Conservation (phyloP, 768 basidiomycete genomes). For the Panaeolus cyanescens region DNA sequence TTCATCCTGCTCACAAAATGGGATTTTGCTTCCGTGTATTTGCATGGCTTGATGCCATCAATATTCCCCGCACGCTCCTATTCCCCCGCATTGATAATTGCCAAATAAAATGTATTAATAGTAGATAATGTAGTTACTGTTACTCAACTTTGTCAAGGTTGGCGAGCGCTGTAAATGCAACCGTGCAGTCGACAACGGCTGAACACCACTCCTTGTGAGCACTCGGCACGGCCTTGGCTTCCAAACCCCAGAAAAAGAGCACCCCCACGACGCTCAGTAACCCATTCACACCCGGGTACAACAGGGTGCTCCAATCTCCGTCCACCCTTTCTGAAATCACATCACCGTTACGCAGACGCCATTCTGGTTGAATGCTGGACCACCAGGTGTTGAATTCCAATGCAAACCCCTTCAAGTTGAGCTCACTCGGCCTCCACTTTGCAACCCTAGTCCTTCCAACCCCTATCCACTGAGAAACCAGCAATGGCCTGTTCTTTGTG, state of each 20-base stretch:
- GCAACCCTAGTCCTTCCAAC: background rate
- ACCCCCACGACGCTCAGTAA: background rate
- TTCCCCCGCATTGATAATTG: too few relatives aligned
- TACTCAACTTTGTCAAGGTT: too few relatives aligned
- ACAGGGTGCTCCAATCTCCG: background rate
- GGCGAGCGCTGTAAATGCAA: background rate
- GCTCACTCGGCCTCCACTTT: background rate
- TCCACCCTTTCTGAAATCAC: background rate
- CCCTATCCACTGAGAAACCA: background rate
- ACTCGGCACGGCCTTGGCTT: background rate
- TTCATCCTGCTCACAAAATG: too few relatives aligned
- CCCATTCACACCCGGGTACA: background rate
- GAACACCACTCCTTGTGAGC: background rate
- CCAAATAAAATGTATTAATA: too few relatives aligned
- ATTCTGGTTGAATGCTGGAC: conserved; percentile 4
- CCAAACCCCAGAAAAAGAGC: conserved; percentile 4
- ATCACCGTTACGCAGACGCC: background rate
- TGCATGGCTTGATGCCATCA: too few relatives aligned
- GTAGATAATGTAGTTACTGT: too few relatives aligned
- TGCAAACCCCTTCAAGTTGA: background rate
- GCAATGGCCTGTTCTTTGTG: too few relatives aligned
- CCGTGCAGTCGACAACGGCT: conserved; percentile 9
- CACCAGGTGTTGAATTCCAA: conserved; percentile 4
- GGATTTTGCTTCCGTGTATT: too few relatives aligned
- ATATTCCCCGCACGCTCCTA: too few relatives aligned